Conservation (phyloP, 257 asterid species). For the Nicotiana undulata region DNA sequence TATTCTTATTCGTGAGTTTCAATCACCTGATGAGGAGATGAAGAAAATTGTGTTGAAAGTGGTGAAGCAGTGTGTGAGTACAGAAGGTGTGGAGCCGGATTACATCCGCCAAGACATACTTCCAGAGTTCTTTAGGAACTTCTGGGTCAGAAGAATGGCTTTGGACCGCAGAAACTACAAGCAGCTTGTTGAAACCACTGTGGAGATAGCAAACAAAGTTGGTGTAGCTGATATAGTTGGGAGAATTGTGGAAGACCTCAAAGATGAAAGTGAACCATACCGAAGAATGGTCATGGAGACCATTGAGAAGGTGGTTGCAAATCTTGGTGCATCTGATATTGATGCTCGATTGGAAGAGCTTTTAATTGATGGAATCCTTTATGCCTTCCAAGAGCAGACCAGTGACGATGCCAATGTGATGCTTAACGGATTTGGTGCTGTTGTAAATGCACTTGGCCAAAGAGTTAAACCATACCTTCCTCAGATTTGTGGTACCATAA, state of each 20-base stretch:
- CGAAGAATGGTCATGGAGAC: slow-evolving; percentile 98
- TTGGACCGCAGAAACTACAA: slow-evolving; percentile 79
- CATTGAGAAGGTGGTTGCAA: slow-evolving; percentile 86
- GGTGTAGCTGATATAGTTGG: slow-evolving; percentile 91
- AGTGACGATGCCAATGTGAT: slow-evolving; percentile 91
- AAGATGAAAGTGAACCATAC: slow-evolving; percentile 92
- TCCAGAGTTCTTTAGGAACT: slow-evolving; percentile 85
- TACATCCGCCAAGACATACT: slow-evolving; percentile 77
- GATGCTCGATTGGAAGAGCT: slow-evolving; percentile 82
- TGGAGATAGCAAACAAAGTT: slow-evolving; percentile 85
- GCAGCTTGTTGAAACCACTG: slow-evolving; percentile 89
- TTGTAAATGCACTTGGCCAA: slow-evolving; percentile 84
- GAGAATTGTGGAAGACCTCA: slow-evolving; percentile 76
- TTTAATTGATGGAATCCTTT: slow-evolving; percentile 76
- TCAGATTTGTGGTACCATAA: slow-evolving; percentile 89
- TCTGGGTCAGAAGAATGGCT: slow-evolving; percentile 95
- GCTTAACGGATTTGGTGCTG: slow-evolving; percentile 95
- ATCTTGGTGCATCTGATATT: slow-evolving; percentile 83
- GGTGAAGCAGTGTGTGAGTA: slow-evolving; percentile 91
- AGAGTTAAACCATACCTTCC: slow-evolving; percentile 86
- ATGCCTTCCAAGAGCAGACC: slow-evolving; percentile 93
- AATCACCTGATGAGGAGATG: slow-evolving; percentile 95
- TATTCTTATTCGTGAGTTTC: slow-evolving; percentile 79
- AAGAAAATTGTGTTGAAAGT: slow-evolving; percentile 91
- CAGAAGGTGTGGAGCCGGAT: slow-evolving; percentile 88